These are phyloP conservation scores for Hypoxylon sp. DNA, from an alignment of 2,329 filamentous ascomycete genomes.

Conservation along the genomic window DNA sequence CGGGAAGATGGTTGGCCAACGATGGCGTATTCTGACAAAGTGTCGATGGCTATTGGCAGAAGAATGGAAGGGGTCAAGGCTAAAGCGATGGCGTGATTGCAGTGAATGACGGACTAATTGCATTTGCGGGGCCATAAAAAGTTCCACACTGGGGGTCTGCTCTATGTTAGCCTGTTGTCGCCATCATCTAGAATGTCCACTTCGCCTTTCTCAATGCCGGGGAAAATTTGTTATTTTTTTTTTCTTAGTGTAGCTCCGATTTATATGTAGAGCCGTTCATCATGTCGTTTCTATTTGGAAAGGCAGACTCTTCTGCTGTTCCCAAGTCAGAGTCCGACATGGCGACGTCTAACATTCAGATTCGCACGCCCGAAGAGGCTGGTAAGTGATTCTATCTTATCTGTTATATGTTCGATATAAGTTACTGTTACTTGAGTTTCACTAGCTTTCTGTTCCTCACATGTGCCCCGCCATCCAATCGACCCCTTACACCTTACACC, in stretches of 20 bases:
- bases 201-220: conserved; percentile 41
- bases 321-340: conserved; percentile 47
- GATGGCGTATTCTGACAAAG: conserved; percentile 48
- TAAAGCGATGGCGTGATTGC: conserved; percentile 49
- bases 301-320: conserved; percentile 50
- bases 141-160: conserved; percentile 38
- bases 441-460: conserved; percentile 2
- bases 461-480: conserved; percentile 33
- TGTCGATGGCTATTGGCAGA: conserved; percentile 44
- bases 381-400: conserved; percentile 56
- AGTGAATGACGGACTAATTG: conserved; percentile 42
- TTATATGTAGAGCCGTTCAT: conserved; percentile 37
- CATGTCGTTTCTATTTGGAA: conserved; percentile 53
- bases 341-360: conserved; percentile 54
- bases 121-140: conserved; percentile 41
- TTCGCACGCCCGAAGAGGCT: conserved; percentile 72
- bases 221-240: conserved; percentile 25
- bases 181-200: conserved; percentile 38
- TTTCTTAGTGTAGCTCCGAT: conserved; percentile 38
- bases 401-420: background rate
- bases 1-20: conserved; percentile 35
- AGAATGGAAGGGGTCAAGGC: conserved; percentile 28
- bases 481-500: background rate
- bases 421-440: conserved; percentile 17
- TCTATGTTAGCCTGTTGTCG: conserved; percentile 41